Percentiles rank a stretch among this genome's conserved stretches.
phyloP scores from a whole-genome alignment of 805 yeast genomes.

The Priceomyces fermenticarens region DNA sequence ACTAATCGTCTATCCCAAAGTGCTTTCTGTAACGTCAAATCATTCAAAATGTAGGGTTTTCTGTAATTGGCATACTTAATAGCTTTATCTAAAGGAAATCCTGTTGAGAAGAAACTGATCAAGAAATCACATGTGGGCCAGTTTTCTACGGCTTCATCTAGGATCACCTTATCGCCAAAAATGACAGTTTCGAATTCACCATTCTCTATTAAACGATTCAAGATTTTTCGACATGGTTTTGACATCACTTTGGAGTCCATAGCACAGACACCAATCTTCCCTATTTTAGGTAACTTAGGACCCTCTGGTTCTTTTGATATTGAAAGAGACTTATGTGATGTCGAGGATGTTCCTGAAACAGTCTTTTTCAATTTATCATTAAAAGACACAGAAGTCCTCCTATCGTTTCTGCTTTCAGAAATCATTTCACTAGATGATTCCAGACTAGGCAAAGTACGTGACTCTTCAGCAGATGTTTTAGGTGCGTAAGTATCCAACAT shows the following conservation, averaged over 20 bases:
- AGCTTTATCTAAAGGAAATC: constrained; percentile 96
- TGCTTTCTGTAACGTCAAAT: constrained; percentile 84
- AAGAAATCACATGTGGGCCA: constrained; percentile 99
- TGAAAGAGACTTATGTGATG: constrained; percentile 28
- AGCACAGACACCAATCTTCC: constrained; percentile 97
- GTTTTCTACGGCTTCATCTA: constrained; percentile 90
- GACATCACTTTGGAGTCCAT: constrained; percentile 96
- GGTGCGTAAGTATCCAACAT: constrained; percentile 72
- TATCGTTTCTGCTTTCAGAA: constrained; percentile 12
- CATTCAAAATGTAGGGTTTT: constrained; percentile 87
- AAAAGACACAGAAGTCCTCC: constrained; percentile 19
- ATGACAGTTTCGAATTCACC: constrained; percentile 97
- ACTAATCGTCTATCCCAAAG: constrained; percentile 98
- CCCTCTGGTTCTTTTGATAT: constrained; percentile 39
- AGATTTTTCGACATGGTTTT: constrained; percentile 90
- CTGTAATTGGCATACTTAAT: constrained; percentile 84
- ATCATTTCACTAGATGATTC: constrained; percentile 15
- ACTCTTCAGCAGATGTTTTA: constrained; percentile 46
- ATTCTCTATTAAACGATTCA: constrained; percentile 81
- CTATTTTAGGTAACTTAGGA: constrained; percentile 65
- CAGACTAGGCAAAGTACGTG: constrained; percentile 11
- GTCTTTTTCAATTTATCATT: constrained; percentile 29
- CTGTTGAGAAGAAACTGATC: constrained; percentile 90
- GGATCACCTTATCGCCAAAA: constrained; percentile 94
- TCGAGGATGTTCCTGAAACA: constrained; percentile 31